These are phyloP conservation scores for Quercus cerris DNA, from an alignment of 306 rosid species.

Conservation along the genomic window DNA sequence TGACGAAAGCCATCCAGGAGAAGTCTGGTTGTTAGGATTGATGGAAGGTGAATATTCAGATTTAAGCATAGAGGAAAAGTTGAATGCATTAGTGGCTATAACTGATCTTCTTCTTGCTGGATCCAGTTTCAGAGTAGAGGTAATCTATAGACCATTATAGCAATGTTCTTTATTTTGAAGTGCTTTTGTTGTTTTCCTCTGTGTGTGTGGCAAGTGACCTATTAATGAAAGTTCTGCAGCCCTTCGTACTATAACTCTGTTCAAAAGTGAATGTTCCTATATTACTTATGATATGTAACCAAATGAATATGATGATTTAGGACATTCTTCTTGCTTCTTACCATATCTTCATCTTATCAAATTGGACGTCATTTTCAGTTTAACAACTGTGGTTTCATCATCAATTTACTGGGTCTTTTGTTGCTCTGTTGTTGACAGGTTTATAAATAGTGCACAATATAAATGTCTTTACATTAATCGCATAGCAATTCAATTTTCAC, in stretches of 20 bases:
- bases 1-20: slow-evolving; percentile 92
- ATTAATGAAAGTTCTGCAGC: too few relatives aligned
- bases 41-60: slow-evolving; percentile 92
- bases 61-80: slow-evolving; percentile 83
- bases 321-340: neutral
- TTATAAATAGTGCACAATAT: neutral
- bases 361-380: neutral
- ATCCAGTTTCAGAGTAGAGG: slow-evolving; percentile 75
- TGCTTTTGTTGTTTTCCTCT: too few relatives aligned
- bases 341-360: neutral
- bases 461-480: neutral
- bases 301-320: neutral
- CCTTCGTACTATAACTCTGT: neutral
- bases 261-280: neutral
- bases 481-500: neutral
- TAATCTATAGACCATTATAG: slow-evolving; percentile 27
- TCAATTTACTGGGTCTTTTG: neutral
- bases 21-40: slow-evolving; percentile 86
- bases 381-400: neutral
- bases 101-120: slow-evolving; percentile 85
- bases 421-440: neutral
- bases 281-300: neutral
- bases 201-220: too few relatives aligned
- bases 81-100: slow-evolving; percentile 76
- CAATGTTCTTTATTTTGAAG: neutral